Evolutionary conservation across 23 red algal species (phyloP).

Genomic region (Cyanidium caldarium): DNA sequence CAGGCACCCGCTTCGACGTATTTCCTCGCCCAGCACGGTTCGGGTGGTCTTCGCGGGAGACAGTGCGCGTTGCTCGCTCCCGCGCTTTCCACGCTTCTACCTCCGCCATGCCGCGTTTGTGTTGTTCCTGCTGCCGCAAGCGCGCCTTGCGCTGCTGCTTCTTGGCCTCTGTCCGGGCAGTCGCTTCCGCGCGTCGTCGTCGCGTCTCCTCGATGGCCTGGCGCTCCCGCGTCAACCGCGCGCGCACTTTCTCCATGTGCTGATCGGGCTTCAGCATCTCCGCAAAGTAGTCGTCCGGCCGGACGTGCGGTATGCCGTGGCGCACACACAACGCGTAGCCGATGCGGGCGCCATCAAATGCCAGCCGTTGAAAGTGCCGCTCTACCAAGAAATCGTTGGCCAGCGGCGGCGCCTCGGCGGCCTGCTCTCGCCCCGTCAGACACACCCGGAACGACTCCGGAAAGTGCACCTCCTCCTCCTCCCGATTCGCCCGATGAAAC

Average conservation of each 20-base stretch:
- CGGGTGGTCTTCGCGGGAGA: no score
- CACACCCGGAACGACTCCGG: background rate
- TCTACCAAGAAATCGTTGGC: background rate
- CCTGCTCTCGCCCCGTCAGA: background rate
- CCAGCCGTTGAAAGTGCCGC: background rate
- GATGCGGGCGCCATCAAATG: background rate
- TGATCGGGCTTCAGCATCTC: conserved; percentile 84
- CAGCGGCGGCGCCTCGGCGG: background rate
- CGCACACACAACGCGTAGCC: background rate
- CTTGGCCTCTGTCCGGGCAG: background rate
- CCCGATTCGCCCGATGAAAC: background rate
- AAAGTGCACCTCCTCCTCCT: background rate
- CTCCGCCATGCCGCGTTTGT: background rate
- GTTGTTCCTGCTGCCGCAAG: background rate
- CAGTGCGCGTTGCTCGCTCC: no score
- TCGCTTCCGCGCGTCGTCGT: background rate
- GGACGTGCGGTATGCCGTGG: background rate
- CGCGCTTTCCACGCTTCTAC: background rate
- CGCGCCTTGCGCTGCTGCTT: background rate
- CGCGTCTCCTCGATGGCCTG: conserved; percentile 36
- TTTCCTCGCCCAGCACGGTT: no score
- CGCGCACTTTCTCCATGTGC: conserved; percentile 70
- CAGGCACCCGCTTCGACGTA: no score
- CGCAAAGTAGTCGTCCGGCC: conserved; percentile 87
- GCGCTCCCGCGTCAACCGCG: conserved; percentile 26